Evolutionary conservation across 352 stramenopile species (phyloP).

Genomic region (Pythium phragmitis): DNA sequence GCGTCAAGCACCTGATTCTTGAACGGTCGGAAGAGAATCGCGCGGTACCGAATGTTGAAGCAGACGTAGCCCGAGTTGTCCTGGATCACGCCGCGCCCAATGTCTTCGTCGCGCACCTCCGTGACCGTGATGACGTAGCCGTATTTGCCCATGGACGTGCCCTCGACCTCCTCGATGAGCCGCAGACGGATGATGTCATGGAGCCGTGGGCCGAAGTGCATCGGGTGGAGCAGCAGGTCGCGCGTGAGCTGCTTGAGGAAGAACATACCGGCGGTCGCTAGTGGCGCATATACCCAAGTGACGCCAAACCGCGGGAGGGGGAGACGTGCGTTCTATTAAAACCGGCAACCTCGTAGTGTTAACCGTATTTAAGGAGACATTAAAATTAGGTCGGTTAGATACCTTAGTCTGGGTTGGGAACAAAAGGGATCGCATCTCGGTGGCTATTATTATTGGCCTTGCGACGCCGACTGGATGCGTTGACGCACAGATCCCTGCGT

Average conservation of each 20-base stretch:
- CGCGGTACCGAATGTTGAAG: constrained; percentile 96
- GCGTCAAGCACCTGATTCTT: constrained; percentile 98
- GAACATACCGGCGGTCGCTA: constrained; percentile 48
- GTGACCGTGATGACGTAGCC: constrained; percentile 98
- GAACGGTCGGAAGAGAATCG: constrained; percentile 96
- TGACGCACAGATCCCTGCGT: too few relatives aligned
- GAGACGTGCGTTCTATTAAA: background rate
- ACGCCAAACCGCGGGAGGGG: too few relatives aligned
- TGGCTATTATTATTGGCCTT: too few relatives aligned
- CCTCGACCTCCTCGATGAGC: constrained; percentile 96
- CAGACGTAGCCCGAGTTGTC: constrained; percentile 97
- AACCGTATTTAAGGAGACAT: background rate
- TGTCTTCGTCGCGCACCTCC: constrained; percentile 95
- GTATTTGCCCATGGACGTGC: constrained; percentile 94
- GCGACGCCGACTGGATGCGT: too few relatives aligned
- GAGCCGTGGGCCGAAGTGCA: constrained; percentile 96
- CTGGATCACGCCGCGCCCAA: constrained; percentile 96
- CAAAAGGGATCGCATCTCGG: background rate
- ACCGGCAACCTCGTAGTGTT: background rate
- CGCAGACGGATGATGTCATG: constrained; percentile 95
- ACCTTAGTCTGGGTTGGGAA: background rate
- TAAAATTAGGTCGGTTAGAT: background rate
- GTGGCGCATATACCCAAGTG: background rate
- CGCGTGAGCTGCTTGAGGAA: constrained; percentile 88
- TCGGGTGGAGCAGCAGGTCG: constrained; percentile 94